These are phyloP conservation scores for Auxenochlorella protothecoides DNA, from an alignment of 139 green algal genomes.

Conservation along the genomic window DNA sequence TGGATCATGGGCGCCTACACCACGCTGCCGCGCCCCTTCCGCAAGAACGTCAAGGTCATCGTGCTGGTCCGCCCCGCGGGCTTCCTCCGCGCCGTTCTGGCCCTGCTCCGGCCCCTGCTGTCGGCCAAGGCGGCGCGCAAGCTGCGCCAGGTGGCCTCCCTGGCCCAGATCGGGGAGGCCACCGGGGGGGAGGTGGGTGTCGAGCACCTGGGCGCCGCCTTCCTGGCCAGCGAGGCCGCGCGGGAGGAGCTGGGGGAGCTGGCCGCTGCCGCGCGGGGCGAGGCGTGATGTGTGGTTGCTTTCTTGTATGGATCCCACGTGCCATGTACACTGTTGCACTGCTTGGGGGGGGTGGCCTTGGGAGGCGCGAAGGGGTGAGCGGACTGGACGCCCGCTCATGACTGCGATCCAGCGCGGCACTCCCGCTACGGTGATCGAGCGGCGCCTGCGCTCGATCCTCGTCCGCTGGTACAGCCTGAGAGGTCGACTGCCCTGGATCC, in stretches of 20 bases:
- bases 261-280: background rate
- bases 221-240: constrained; percentile 12
- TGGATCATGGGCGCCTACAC: constrained; percentile 64
- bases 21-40: constrained; percentile 45
- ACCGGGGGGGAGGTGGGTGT: constrained; percentile 52
- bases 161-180: constrained; percentile 36
- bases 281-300: background rate
- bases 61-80: constrained; percentile 55
- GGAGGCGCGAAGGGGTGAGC: background rate
- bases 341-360: too few species aligned
- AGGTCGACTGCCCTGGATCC: too few species aligned
- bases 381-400: background rate
- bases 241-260: background rate
- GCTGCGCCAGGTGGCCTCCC: constrained; percentile 39
- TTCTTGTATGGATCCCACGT: too few species aligned
- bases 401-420: too few species aligned
- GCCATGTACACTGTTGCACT: too few species aligned
- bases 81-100: constrained; percentile 41
- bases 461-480: too few species aligned
- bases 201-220: constrained; percentile 43
- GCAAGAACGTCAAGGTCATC: constrained; percentile 71
- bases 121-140: constrained; percentile 54
- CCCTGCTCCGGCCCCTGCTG: constrained; percentile 52
- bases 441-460: too few species aligned
- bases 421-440: too few species aligned